Percentiles rank a stretch among this genome's conserved stretches.
Evolutionary conservation across 495 filamentous ascomycete genomes (phyloP).

Genomic region (Pyrenula aspistea): DNA sequence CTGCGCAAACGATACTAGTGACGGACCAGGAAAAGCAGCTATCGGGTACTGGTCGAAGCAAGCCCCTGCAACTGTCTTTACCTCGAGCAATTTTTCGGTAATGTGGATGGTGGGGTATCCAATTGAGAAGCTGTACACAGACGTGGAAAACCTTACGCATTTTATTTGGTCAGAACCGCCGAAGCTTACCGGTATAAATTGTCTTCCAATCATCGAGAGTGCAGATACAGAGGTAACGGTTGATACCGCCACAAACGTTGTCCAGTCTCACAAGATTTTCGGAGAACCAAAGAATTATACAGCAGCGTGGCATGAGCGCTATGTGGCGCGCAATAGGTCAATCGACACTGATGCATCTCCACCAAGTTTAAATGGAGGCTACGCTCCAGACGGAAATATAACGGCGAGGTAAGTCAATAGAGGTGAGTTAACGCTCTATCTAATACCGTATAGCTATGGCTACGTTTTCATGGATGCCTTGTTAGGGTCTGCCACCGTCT

Average conservation of each 20-base stretch:
- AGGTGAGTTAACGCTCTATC: background rate
- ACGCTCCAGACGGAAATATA: constrained; percentile 5
- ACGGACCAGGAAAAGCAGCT: constrained; percentile 3
- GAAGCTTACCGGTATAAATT: constrained; percentile 17
- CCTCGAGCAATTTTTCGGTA: constrained; percentile 16
- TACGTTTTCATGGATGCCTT: constrained; percentile 20
- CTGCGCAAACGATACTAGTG: background rate
- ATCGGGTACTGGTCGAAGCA: constrained; percentile 17
- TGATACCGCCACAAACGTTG: constrained; percentile 14
- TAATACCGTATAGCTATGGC: constrained; percentile 13
- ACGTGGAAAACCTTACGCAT: background rate
- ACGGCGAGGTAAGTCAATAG: constrained; percentile 9
- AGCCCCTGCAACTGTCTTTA: constrained; percentile 1
- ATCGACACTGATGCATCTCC: background rate
- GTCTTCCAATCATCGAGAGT: constrained; percentile 19
- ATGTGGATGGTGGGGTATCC: constrained; percentile 20
- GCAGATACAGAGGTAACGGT: constrained; percentile 18
- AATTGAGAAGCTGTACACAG: constrained; percentile 2
- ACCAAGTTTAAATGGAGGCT: background rate
- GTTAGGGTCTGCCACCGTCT: constrained; percentile 18
- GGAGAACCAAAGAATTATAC: constrained; percentile 4
- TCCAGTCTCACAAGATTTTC: constrained; percentile 16
- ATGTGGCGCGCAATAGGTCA: constrained; percentile 9
- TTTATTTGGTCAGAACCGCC: constrained; percentile 14
- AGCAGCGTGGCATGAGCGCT: constrained; percentile 18